A percentile compares a stretch with the other conserved stretches of the same genome.
Conservation (phyloP, 495 filamentous ascomycete genomes). For the Oleoguttula mirabilis region DNA sequence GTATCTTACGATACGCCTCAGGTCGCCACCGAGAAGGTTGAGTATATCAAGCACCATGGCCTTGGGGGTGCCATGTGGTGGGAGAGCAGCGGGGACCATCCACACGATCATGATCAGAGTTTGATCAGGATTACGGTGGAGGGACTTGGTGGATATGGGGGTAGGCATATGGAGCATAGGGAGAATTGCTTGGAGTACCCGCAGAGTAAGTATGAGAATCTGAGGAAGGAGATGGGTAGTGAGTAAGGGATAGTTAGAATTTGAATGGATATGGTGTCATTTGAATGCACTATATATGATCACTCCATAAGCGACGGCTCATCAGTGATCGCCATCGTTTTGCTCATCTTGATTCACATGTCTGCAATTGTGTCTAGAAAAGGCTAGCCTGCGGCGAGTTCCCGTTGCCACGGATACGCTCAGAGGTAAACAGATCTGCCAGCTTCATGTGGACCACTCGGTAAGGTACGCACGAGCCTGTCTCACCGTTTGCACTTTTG, state of each 20-base stretch:
- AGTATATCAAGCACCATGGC: constrained; percentile 48
- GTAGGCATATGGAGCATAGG: constrained; percentile 18
- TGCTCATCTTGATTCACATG: no score
- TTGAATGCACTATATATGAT: no score
- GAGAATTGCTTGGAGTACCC: constrained; percentile 21
- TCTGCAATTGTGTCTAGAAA: no score
- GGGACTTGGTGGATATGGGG: constrained; percentile 18
- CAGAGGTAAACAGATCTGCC: no score
- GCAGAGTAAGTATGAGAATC: constrained; percentile 23
- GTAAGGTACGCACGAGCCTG: no score
- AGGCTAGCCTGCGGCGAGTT: no score
- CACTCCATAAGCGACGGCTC: no score
- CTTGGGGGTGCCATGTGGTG: constrained; percentile 85
- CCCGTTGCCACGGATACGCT: no score
- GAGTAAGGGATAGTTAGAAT: no score
- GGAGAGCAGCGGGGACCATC: constrained; percentile 63
- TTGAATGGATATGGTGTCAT: no score
- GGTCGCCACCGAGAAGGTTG: constrained; percentile 48
- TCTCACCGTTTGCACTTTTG: no score
- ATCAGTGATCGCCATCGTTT: neutral
- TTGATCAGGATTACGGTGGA: constrained; percentile 17
- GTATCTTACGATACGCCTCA: constrained; percentile 64
- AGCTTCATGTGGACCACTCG: no score
- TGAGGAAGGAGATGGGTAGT: constrained; percentile 19
- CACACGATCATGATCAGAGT: constrained; percentile 24